phyloP scores from a whole-genome alignment of 345 rosid species.

The Moringa oleifera region DNA sequence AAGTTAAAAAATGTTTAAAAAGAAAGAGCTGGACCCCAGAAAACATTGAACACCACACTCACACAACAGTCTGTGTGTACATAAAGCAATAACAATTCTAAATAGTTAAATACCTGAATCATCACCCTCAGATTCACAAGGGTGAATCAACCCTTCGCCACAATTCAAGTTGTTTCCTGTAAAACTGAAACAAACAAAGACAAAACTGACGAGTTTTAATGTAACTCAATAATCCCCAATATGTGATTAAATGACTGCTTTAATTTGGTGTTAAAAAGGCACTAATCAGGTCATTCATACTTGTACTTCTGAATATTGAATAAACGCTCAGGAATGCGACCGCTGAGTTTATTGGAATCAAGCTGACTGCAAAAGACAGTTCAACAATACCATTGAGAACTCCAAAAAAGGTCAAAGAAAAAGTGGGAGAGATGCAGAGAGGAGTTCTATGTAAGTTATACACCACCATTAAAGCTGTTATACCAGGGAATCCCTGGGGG shows the following conservation, averaged over 20 bases:
- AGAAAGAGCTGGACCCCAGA: neutral
- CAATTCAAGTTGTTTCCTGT: constrained; percentile 67
- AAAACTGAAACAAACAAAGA: constrained; percentile 50
- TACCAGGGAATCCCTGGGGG: neutral
- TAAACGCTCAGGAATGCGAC: constrained; percentile 66
- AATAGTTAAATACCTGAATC: constrained; percentile 48
- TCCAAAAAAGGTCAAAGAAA: neutral
- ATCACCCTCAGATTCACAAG: constrained; percentile 47
- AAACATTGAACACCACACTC: neutral
- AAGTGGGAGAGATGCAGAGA: neutral
- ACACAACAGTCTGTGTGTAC: too few species aligned
- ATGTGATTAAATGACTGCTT: neutral
- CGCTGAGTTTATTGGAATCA: constrained; percentile 67
- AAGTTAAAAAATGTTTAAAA: neutral
- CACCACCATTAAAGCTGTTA: constrained; percentile 1
- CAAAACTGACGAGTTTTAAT: constrained; percentile 6
- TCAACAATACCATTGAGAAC: constrained; percentile 12
- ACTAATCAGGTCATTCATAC: constrained; percentile 31
- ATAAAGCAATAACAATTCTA: constrained; percentile 4
- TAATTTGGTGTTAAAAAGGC: too few species aligned
- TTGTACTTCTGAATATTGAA: constrained; percentile 65
- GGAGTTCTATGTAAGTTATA: neutral
- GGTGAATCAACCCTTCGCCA: constrained; percentile 33
- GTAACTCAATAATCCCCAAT: neutral
- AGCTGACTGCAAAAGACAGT: constrained; percentile 59